These are phyloP conservation scores for Fomitopsis pulvina DNA, from an alignment of 768 basidiomycete genomes.

Conservation along the genomic window DNA sequence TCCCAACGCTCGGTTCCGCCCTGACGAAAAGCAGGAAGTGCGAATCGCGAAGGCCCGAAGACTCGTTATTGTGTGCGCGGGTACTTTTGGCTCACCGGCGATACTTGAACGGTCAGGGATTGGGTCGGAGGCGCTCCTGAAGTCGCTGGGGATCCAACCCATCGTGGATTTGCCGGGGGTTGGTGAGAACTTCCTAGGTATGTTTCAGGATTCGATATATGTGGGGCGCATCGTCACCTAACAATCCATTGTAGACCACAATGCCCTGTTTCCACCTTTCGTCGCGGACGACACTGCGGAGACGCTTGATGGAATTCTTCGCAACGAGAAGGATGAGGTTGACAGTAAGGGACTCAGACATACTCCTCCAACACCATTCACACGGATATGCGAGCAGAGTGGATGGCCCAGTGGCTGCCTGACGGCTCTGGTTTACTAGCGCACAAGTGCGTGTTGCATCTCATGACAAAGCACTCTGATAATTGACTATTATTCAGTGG, in stretches of 20 bases:
- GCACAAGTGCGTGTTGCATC: conserved; percentile 36
- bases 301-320: conserved; percentile 16
- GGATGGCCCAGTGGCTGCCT: conserved; percentile 26
- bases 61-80: conserved; percentile 33
- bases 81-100: conserved; percentile 37
- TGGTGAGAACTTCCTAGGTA: conserved; percentile 36
- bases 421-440: conserved; percentile 43
- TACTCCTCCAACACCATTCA: too few species aligned
- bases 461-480: neutral
- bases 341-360: too few species aligned
- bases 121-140: conserved; percentile 27
- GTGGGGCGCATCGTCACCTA: conserved; percentile 22
- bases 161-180: conserved; percentile 35
- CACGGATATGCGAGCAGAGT: conserved; percentile 24
- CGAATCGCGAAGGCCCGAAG: conserved; percentile 23
- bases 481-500: conserved; percentile 31
- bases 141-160: conserved; percentile 21
- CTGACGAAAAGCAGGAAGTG: conserved; percentile 6
- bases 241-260: conserved; percentile 17
- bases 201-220: too few species aligned
- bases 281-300: conserved; percentile 10
- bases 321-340: conserved; percentile 10
- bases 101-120: conserved; percentile 51
- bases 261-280: conserved; percentile 9
- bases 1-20: conserved; percentile 20